Percentiles rank a stretch among this genome's conserved stretches.
Conservation (phyloP, 192 early-diverging fungal species). For the Globomyces pollinis-pini region DNA sequence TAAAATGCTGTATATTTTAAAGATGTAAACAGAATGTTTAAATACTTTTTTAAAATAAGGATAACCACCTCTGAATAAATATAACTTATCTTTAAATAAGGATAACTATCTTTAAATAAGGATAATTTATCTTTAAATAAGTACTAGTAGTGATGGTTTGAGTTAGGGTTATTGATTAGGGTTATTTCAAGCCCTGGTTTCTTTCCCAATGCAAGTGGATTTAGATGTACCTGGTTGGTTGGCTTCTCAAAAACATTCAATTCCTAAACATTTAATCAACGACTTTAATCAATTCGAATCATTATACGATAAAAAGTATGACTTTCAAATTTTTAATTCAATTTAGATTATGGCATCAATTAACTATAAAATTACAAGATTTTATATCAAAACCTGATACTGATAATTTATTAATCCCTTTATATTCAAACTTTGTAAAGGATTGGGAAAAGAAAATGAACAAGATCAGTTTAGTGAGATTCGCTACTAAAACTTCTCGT, state of each 20-base stretch:
- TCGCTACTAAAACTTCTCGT: slow-evolving; percentile 67
- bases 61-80: too few species aligned
- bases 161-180: too few species aligned
- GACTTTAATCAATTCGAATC: slow-evolving; percentile 83
- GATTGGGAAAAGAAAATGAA: slow-evolving; percentile 97
- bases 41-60: too few species aligned
- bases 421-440: slow-evolving; percentile 86
- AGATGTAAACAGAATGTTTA: too few species aligned
- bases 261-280: slow-evolving; percentile 43
- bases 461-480: slow-evolving; percentile 78
- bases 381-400: slow-evolving; percentile 74
- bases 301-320: slow-evolving; percentile 91
- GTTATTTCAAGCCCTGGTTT: too few species aligned
- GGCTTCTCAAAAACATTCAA: neutral
- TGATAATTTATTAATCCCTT: slow-evolving; percentile 61
- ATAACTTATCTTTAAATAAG: too few species aligned
- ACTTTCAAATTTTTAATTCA: slow-evolving; percentile 20
- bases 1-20: too few species aligned
- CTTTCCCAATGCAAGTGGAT: slow-evolving; percentile 4
- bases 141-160: too few species aligned
- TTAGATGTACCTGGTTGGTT: neutral
- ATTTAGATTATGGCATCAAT: slow-evolving; percentile 93
- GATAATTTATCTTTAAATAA: too few species aligned
- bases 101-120: too few species aligned
- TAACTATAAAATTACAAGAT: slow-evolving; percentile 71